Evolutionary conservation across 2,329 filamentous ascomycete genomes (phyloP).

Genomic region (Pleomassaria siparia): DNA sequence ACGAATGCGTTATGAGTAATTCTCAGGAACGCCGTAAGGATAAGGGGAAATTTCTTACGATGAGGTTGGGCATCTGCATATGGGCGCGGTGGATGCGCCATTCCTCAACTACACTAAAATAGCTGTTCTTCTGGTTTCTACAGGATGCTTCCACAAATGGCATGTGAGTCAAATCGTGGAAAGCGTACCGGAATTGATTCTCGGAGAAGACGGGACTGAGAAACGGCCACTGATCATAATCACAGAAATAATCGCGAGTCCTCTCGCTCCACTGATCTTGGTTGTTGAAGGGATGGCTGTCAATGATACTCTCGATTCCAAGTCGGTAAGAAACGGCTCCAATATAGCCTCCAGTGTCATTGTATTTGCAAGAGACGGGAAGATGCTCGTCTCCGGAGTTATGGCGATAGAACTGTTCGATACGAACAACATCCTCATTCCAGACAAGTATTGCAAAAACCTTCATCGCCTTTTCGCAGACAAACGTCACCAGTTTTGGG

Average conservation of each 20-base stretch:
- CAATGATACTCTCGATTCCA: no score
- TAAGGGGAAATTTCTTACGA: background rate
- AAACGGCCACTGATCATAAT: constrained; percentile 15
- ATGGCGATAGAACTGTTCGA: constrained; percentile 11
- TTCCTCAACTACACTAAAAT: constrained; percentile 15
- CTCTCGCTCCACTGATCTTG: background rate
- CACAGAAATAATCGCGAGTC: constrained; percentile 2
- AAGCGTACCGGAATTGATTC: constrained; percentile 6
- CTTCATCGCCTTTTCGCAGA: constrained; percentile 7
- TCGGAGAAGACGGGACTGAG: constrained; percentile 12
- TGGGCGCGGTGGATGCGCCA: constrained; percentile 15
- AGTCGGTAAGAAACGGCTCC: no score
- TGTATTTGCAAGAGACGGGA: no score
- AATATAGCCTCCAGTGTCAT: no score
- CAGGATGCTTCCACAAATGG: constrained; percentile 8
- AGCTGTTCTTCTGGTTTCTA: constrained; percentile 2
- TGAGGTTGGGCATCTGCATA: background rate
- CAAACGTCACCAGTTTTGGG: constrained; percentile 1
- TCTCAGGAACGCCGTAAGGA: background rate
- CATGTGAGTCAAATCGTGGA: constrained; percentile 6
- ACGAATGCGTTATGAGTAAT: background rate
- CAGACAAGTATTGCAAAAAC: constrained; percentile 11
- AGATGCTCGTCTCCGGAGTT: no score
- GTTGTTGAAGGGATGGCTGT: no score
- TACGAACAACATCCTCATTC: constrained; percentile 1